phyloP scores from a whole-genome alignment of 2,329 filamentous ascomycete species.

The Botrytis aclada region DNA sequence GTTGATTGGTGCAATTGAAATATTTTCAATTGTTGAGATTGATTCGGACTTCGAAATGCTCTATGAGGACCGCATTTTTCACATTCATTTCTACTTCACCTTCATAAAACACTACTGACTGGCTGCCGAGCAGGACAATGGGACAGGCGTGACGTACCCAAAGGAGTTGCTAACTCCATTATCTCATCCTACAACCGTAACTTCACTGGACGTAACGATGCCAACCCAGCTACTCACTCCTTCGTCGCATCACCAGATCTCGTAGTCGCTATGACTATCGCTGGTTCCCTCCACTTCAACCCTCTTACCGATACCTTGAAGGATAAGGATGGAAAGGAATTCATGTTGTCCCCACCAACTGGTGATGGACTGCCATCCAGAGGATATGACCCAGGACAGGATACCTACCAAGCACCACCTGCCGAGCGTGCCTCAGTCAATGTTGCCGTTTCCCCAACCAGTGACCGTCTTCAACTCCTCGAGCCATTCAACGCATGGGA shows the following conservation, averaged over 20 bases:
- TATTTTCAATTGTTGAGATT: neutral
- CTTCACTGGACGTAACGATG: slow-evolving; percentile 97
- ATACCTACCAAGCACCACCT: slow-evolving; percentile 96
- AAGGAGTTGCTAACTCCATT: slow-evolving; percentile 84
- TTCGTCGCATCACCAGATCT: slow-evolving; percentile 91
- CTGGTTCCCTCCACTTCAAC: slow-evolving; percentile 88
- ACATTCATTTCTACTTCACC: neutral
- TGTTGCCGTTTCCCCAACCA: slow-evolving; percentile 82
- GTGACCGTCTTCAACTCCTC: slow-evolving; percentile 92
- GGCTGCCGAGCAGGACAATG: slow-evolving; percentile 63
- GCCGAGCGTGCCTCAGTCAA: slow-evolving; percentile 67
- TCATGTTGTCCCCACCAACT: slow-evolving; percentile 75
- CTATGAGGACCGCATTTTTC: neutral
- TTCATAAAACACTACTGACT: neutral
- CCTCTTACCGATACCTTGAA: slow-evolving; percentile 87
- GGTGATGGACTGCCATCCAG: slow-evolving; percentile 75
- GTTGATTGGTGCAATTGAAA: neutral
- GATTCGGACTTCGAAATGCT: neutral
- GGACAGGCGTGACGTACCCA: slow-evolving; percentile 77
- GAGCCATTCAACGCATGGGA: slow-evolving; percentile 85
- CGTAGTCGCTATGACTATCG: slow-evolving; percentile 81
- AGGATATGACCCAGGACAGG: slow-evolving; percentile 85
- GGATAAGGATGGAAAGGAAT: slow-evolving; percentile 95
- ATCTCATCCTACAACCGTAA: slow-evolving; percentile 99
- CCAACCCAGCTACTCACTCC: slow-evolving; percentile 90